Evolutionary conservation across 257 asterid species (phyloP).

Genomic region (Lithospermum erythrorhizon): DNA sequence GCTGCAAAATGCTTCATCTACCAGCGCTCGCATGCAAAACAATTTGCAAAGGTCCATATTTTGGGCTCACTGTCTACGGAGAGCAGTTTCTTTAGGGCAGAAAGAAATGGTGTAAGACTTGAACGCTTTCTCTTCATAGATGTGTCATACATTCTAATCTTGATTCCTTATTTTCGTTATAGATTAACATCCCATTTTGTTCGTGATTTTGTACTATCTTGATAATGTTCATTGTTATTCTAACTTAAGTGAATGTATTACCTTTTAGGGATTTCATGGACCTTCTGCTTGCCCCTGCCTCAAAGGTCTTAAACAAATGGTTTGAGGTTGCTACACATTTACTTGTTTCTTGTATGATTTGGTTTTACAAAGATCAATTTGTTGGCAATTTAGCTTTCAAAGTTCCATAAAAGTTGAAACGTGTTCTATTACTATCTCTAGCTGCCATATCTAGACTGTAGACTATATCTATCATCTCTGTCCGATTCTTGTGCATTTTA

Average conservation of each 20-base stretch:
- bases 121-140: constrained; percentile 9
- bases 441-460: background rate
- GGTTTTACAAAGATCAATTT: background rate
- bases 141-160: background rate
- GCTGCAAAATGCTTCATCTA: constrained; percentile 35
- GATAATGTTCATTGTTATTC: background rate
- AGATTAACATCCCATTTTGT: background rate
- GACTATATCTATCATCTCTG: background rate
- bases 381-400: background rate
- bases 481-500: background rate
- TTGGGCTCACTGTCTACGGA: constrained; percentile 64
- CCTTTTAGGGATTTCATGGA: constrained; percentile 80
- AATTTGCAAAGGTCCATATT: constrained; percentile 52
- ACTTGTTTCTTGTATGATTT: background rate
- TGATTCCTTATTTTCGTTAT: background rate
- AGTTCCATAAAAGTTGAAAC: background rate
- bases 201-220: background rate
- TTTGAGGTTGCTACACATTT: constrained; percentile 56
- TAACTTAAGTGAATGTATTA: constrained; percentile 1
- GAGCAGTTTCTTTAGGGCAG: constrained; percentile 67
- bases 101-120: constrained; percentile 69
- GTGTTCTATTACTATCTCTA: background rate
- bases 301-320: constrained; percentile 88
- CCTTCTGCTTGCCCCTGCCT: constrained; percentile 79
- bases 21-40: constrained; percentile 54